These are phyloP conservation scores for Paramarasmius palmivorus DNA, from an alignment of 1,284 basidiomycete species.

Conservation along the genomic window DNA sequence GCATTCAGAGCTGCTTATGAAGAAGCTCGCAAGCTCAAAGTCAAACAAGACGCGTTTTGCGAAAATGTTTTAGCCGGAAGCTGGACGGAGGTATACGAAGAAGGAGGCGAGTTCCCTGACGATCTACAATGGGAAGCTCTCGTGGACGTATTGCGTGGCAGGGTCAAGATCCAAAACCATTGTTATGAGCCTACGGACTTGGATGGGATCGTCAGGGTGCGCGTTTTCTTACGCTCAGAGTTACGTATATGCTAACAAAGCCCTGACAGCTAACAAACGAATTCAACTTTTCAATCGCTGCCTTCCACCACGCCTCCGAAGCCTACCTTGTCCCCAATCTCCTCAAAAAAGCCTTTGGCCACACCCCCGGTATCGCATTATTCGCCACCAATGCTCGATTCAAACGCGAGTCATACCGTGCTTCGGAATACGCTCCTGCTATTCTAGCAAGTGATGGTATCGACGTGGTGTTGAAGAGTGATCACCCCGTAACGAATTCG, in stretches of 20 bases:
- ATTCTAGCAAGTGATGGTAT: slow-evolving; percentile 78
- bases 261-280: slow-evolving; percentile 68
- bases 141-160: slow-evolving; percentile 83
- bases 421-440: slow-evolving; percentile 82
- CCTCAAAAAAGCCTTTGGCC: slow-evolving; percentile 71
- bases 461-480: slow-evolving; percentile 81
- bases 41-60: slow-evolving; percentile 65
- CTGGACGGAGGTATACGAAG: neutral
- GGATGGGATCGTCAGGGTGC: slow-evolving; percentile 71
- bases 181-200: slow-evolving; percentile 83
- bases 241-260: neutral
- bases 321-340: slow-evolving; percentile 77
- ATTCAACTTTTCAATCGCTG: slow-evolving; percentile 74
- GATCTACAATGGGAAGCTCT: slow-evolving; percentile 83
- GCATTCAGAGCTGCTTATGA: slow-evolving; percentile 60
- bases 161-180: slow-evolving; percentile 80
- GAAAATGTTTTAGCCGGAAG: slow-evolving; percentile 38
- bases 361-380: slow-evolving; percentile 69
- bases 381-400: slow-evolving; percentile 74
- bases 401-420: slow-evolving; percentile 86
- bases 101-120: slow-evolving; percentile 48
- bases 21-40: slow-evolving; percentile 62
- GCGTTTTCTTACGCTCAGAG: slow-evolving; percentile 23
- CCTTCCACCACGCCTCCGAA: slow-evolving; percentile 84
- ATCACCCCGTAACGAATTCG: slow-evolving; percentile 76